Conservation (phyloP, 1,139 yeast species). For the Blastobotrys niveus region DNA sequence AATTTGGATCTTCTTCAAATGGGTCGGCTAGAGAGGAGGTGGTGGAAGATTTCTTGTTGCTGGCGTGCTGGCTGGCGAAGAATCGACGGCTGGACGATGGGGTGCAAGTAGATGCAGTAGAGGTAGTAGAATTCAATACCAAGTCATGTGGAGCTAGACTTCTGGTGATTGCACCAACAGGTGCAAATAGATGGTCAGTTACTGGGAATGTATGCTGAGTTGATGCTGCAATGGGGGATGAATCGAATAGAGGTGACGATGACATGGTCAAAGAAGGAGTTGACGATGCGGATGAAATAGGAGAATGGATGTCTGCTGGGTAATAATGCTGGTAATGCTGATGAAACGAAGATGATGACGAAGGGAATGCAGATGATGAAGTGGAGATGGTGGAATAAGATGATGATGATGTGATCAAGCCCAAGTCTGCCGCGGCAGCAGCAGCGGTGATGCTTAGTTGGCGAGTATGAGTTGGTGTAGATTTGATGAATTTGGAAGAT, state of each 20-base stretch:
- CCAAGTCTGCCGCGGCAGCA: no score
- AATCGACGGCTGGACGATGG: neutral
- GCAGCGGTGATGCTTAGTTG: no score
- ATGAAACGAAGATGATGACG: neutral
- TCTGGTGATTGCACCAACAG: slow-evolving; percentile 3
- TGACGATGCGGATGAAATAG: slow-evolving; percentile 6
- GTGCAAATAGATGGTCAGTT: neutral
- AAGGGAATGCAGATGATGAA: slow-evolving; percentile 1
- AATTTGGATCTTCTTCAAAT: slow-evolving; percentile 6
- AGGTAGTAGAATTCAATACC: neutral
- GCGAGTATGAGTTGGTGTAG: no score
- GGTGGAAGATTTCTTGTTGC: neutral
- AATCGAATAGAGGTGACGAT: slow-evolving; percentile 7
- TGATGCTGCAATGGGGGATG: neutral
- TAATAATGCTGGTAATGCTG: no score
- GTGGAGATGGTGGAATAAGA: neutral
- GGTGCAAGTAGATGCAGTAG: neutral
- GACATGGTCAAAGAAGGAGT: slow-evolving; percentile 12
- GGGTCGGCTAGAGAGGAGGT: slow-evolving; percentile 5
- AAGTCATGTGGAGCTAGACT: slow-evolving; percentile 4
- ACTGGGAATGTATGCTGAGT: neutral
- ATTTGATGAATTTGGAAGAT: no score
- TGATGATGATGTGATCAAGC: no score
- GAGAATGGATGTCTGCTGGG: neutral
- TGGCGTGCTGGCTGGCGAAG: neutral